phyloP scores from a whole-genome alignment of 768 basidiomycete species.

The Macrolepiota albuminosa region DNA sequence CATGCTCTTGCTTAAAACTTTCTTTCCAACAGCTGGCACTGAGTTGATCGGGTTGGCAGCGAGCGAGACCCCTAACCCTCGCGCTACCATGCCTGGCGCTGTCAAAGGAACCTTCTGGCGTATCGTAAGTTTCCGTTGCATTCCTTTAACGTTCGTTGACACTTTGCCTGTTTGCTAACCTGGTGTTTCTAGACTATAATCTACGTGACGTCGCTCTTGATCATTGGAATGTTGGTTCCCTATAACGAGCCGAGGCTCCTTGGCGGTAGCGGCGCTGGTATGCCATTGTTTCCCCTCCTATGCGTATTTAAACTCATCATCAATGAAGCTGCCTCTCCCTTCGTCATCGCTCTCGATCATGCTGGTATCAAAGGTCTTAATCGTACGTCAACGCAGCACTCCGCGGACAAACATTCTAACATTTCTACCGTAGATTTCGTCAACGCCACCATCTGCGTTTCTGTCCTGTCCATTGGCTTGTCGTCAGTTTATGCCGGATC shows the following conservation, averaged over 20 bases:
- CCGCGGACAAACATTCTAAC: background rate
- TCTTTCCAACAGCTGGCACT: constrained; percentile 30
- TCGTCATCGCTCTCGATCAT: constrained; percentile 38
- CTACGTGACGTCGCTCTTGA: constrained; percentile 38
- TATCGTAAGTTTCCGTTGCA: constrained; percentile 25
- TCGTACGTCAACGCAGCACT: constrained; percentile 22
- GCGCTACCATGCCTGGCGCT: constrained; percentile 37
- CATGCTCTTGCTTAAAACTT: background rate
- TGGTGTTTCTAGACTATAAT: constrained; percentile 31
- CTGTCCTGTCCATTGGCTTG: constrained; percentile 41
- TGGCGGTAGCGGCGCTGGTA: constrained; percentile 30
- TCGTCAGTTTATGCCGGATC: constrained; percentile 44
- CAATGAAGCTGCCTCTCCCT: constrained; percentile 33
- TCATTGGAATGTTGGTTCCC: constrained; percentile 37
- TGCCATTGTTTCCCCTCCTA: background rate
- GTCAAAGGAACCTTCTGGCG: constrained; percentile 48
- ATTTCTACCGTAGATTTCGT: constrained; percentile 25
- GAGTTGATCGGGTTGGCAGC: constrained; percentile 44
- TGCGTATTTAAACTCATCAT: background rate
- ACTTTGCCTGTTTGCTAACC: background rate
- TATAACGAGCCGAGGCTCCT: constrained; percentile 32
- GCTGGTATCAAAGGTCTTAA: constrained; percentile 37
- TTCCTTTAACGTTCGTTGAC: background rate
- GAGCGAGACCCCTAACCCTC: constrained; percentile 42
- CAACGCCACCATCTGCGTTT: constrained; percentile 41